Base-by-base conservation (phyloP, 352 stramenopile genomes). In the Pythium pectinolyticum region DNA sequence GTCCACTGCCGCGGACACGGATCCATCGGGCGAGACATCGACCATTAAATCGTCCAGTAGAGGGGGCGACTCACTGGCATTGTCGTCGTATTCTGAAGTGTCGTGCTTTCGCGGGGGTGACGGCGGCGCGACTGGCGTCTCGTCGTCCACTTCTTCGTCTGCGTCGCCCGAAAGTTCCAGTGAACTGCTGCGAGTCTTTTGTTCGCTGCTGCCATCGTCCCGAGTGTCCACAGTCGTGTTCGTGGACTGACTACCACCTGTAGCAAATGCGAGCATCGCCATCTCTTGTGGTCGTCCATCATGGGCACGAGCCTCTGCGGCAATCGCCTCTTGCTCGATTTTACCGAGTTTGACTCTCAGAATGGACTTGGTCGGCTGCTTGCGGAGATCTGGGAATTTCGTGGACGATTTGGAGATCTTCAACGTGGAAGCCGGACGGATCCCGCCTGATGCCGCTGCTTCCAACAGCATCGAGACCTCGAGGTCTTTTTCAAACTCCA, bases 401-500 rank as follows among this genome's bases (percentile, higher is more conserved):
- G 35, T 9, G 1, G 35, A 32, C 5, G 41, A 48, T 20, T 17
- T 46, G 3, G 45, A 50, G 6, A 22, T 24, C 30, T 35, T 56
- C 25, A 52, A 57, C 19, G 19, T 50, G 10, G 24, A 25, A 50
- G 14, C 17, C 7, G 56, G 63, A 14, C 57, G 63, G 6, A 63
- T 39, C 0, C 28, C 48, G 5, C 48, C 65, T 17, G 30, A 25
- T n/a, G 32, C 27, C 5, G 62, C 40, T 14, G 45, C 35, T 22
- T 50, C 46, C 20, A 74, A 9, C 30, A 74, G 61, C 34, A 49
- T 17, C 47, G 67, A 57, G 11, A 74, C 67, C 51, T 66, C 56
- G 27, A 67, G 24, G 8, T 74, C 67, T 27, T 74, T 74, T 31
- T 64, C 47, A 24, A 74, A 74, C 31, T 65, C 45, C 5, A 74